Base-by-base conservation (phyloP, 805 yeast species). In the Candida insectalens region DNA sequence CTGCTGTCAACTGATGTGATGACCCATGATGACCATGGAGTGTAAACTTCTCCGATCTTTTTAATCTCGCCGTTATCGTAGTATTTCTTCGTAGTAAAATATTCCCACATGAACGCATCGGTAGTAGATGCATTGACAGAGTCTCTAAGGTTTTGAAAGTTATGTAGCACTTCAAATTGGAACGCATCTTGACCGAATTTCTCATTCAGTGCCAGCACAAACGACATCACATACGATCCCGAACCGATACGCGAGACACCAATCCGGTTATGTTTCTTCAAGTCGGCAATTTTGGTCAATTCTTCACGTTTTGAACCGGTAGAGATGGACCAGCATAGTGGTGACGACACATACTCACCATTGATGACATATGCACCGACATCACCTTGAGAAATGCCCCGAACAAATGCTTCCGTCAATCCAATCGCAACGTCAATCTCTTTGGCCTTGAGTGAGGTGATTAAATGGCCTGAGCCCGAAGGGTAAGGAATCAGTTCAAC, bases 11-110 rank as follows among this genome's bases (percentile, higher is more conserved):
- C 56, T 4, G 74, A 74, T 15, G 75, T 73, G 32, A 85, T 67
- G 12, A 84, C 88, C 96, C 96, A 87, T 2, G 94, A 82, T 8
- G 96, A 89, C 96, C 96, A 87, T 14, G 96, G 96, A 1, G 96
- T 87, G 58, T 81, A 83, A 37, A 87, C 85, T 43, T 82, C 83
- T 12, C 95, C 96, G 39, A 87, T 76, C 44, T 71, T 64, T 58
- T 81, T 83, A 58, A 88, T 77, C 47, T 85, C 96, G 15, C 73
- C 69, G 36, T 60, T 68, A 49, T 83, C 95, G 54, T 82, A 84
- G 60, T 83, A 87, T 52, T 73, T 74, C 51, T 87, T 87, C 22
- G 88, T 75, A 1, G 96, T 87, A 63, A 87, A 87, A 57, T 82
- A 71, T 50, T 87, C 96, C 96, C 96, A 87, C 95, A 88, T 82